phyloP scores from a whole-genome alignment of 129 eudicot genomes.

The Cynara cardunculus region DNA sequence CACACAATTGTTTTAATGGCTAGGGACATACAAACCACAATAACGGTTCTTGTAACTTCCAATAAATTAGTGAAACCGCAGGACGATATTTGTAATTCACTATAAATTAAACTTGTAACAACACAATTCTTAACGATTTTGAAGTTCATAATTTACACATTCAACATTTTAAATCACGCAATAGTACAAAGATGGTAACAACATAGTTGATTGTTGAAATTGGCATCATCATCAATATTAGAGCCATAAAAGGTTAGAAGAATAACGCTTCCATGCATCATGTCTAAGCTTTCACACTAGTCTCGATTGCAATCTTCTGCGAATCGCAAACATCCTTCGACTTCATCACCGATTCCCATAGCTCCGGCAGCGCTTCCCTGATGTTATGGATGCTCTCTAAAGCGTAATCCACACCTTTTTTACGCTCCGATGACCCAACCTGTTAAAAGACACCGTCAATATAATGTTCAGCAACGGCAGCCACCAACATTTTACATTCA shows the following conservation, averaged over 20 bases:
- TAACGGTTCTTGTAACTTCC: too few species aligned
- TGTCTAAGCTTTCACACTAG: slow-evolving; percentile 57
- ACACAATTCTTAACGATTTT: not conserved
- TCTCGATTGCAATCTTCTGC: slow-evolving; percentile 55
- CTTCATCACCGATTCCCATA: slow-evolving; percentile 57
- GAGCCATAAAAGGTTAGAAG: not conserved
- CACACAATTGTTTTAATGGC: too few species aligned
- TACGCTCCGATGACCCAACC: slow-evolving; percentile 65
- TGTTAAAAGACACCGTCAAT: slow-evolving; percentile 18
- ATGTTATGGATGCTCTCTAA: slow-evolving; percentile 89
- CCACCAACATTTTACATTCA: too few species aligned
- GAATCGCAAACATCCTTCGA: slow-evolving; percentile 31
- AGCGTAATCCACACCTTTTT: slow-evolving; percentile 73
- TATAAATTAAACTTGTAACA: not conserved
- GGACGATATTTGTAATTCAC: not conserved
- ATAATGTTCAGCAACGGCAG: not conserved
- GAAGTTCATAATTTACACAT: slow-evolving; percentile 5
- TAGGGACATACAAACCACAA: too few species aligned
- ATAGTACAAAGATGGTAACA: not conserved
- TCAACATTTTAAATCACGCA: not conserved
- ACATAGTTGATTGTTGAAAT: not conserved
- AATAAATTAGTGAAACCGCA: not conserved
- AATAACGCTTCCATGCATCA: not conserved
- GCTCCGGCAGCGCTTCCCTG: slow-evolving; percentile 79
- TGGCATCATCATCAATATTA: not conserved